Evolutionary conservation across 805 yeast species (phyloP).

Genomic region (Candida taoyuanica): DNA sequence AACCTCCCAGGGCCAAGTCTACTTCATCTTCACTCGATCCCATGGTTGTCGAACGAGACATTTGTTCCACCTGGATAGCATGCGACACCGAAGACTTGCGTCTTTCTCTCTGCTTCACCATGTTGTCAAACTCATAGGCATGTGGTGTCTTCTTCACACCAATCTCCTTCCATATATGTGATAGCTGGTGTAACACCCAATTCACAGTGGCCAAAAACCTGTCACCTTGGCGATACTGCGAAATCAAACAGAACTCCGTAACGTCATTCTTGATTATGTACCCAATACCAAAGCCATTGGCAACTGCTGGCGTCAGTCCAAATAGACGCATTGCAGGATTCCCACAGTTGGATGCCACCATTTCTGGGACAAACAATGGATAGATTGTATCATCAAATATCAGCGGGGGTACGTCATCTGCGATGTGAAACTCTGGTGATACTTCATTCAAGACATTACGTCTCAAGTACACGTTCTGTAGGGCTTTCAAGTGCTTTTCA

Average conservation of each 20-base stretch:
- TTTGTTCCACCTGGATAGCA: slow-evolving; percentile 10
- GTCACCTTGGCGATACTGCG: slow-evolving; percentile 82
- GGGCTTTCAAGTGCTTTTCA: slow-evolving; percentile 66
- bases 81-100: slow-evolving; percentile 12
- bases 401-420: slow-evolving; percentile 35
- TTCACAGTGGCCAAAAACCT: slow-evolving; percentile 72
- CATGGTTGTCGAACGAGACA: slow-evolving; percentile 22
- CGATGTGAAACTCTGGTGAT: slow-evolving; percentile 38
- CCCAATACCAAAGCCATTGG: slow-evolving; percentile 91
- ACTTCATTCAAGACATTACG: slow-evolving; percentile 40
- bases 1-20: slow-evolving; percentile 56
- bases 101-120: slow-evolving; percentile 18
- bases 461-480: slow-evolving; percentile 51
- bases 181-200: slow-evolving; percentile 61
- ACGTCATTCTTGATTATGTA: slow-evolving; percentile 80
- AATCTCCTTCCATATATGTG: slow-evolving; percentile 36
- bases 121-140: slow-evolving; percentile 33
- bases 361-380: slow-evolving; percentile 38
- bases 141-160: slow-evolving; percentile 23
- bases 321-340: slow-evolving; percentile 82
- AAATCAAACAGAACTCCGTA: slow-evolving; percentile 76
- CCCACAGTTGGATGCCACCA: slow-evolving; percentile 76
- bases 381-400: slow-evolving; percentile 38
- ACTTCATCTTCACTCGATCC: slow-evolving; percentile 26
- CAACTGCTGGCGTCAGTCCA: slow-evolving; percentile 86